Evolutionary conservation across 306 rosid genomes (phyloP).

Genomic region (Prunus davidiana): DNA sequence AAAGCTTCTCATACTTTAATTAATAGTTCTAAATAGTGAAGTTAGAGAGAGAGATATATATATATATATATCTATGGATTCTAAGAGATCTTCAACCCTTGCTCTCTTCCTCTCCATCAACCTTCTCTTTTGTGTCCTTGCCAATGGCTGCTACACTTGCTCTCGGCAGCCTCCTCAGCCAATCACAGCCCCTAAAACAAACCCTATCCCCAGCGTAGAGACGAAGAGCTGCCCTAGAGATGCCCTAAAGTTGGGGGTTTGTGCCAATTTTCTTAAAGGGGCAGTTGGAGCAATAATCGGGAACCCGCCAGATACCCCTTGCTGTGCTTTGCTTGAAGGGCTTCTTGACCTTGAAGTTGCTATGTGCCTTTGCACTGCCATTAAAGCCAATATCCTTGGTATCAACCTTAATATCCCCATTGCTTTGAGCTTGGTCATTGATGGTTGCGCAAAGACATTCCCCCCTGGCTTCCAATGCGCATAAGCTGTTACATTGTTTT

Average conservation of each 20-base stretch:
- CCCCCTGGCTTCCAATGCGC: conserved; percentile 62
- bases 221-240: conserved; percentile 74
- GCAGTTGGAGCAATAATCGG: conserved; percentile 58
- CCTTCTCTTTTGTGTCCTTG: conserved; percentile 41
- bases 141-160: conserved; percentile 54
- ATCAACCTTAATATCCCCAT: conserved; percentile 74
- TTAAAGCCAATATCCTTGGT: conserved; percentile 82
- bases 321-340: conserved; percentile 68
- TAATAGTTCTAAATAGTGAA: neutral
- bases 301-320: conserved; percentile 59
- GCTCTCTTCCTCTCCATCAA: conserved; percentile 44
- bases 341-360: conserved; percentile 79
- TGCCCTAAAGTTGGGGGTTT: conserved; percentile 67
- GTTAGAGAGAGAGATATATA: too few relatives aligned
- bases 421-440: conserved; percentile 70
- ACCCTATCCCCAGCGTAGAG: conserved; percentile 22
- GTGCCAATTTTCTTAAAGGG: conserved; percentile 59
- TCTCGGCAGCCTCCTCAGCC: conserved; percentile 39
- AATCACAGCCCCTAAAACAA: conserved; percentile 35
- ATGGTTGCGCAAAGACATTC: conserved; percentile 59
- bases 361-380: conserved; percentile 80
- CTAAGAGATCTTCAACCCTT: conserved; percentile 37
- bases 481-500: conserved; percentile 4
- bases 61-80: conserved; percentile 36
- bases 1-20: neutral